These are phyloP conservation scores for Diaporthe sp. DNA, from an alignment of 2,329 filamentous ascomycete genomes.

Conservation along the genomic window DNA sequence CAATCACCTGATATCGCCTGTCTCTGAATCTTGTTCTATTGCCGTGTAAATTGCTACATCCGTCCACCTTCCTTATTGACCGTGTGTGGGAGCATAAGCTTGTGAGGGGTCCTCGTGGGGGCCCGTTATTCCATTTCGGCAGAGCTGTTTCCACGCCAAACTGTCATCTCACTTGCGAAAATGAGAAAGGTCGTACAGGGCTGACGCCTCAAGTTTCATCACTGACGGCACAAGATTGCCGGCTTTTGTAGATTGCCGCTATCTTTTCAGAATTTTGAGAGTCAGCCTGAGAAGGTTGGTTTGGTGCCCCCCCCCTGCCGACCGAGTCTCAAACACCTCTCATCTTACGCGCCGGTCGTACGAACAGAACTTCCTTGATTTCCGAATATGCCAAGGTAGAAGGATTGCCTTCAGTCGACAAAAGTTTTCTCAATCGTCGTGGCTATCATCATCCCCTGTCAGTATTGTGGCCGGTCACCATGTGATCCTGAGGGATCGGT, in stretches of 20 bases:
- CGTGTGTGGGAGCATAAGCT: too few species aligned
- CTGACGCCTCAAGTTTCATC: neutral
- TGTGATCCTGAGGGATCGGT: neutral
- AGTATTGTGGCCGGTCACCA: neutral
- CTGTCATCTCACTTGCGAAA: neutral
- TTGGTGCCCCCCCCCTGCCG: neutral
- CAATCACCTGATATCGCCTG: neutral
- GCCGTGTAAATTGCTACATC: neutral
- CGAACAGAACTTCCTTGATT: neutral
- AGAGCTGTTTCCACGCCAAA: neutral
- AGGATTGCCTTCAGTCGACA: too few species aligned
- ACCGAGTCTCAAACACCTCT: neutral
- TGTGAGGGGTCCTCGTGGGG: neutral
- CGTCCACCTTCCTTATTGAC: neutral
- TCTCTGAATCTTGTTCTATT: neutral
- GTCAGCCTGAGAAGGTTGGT: neutral
- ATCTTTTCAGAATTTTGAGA: too few species aligned
- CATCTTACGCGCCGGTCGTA: neutral
- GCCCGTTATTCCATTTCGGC: neutral
- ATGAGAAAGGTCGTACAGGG: neutral
- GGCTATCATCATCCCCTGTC: too few species aligned
- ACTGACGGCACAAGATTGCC: neutral
- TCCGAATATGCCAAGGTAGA: too few species aligned
- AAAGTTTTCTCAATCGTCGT: too few species aligned
- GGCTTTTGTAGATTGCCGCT: too few species aligned